Percentiles rank a stretch among this genome's conserved stretches.
Conservation (phyloP, 2,329 filamentous ascomycete species). For the Tolypocladium cylindrosporum region DNA sequence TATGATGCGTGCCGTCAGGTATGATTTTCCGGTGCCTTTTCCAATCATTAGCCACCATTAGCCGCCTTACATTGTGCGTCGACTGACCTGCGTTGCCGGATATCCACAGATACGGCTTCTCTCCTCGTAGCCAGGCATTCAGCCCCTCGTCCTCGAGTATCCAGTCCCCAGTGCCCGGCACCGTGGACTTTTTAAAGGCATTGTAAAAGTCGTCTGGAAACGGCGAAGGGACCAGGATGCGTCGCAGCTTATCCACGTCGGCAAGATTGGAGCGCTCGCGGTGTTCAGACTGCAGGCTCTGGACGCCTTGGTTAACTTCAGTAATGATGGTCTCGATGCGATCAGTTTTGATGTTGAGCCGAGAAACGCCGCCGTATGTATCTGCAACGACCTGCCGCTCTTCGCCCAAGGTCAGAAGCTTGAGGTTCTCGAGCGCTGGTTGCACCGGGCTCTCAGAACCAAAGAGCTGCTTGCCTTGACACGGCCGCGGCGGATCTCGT, state of each 20-base stretch:
- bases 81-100: constrained; percentile 27
- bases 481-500: constrained; percentile 29
- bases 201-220: constrained; percentile 31
- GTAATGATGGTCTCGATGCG: constrained; percentile 22
- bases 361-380: constrained; percentile 26
- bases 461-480: constrained; percentile 29
- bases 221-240: constrained; percentile 29
- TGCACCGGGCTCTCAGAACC: constrained; percentile 29
- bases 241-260: constrained; percentile 27
- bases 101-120: constrained; percentile 32
- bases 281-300: constrained; percentile 22
- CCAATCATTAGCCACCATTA: not conserved
- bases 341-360: constrained; percentile 25
- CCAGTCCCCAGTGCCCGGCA: constrained; percentile 36
- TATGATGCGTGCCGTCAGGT: constrained; percentile 32
- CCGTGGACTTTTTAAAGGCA: constrained; percentile 27
- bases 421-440: constrained; percentile 27
- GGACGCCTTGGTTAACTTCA: constrained; percentile 23
- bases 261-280: constrained; percentile 20
- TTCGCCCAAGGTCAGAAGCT: constrained; percentile 29
- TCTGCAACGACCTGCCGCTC: constrained; percentile 32
- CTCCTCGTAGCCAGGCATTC: constrained; percentile 25
- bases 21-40: constrained; percentile 34
- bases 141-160: constrained; percentile 28
- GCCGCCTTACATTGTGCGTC: no score